Base-by-base conservation (phyloP, 345 rosid species). In the Heritiera fomes region DNA sequence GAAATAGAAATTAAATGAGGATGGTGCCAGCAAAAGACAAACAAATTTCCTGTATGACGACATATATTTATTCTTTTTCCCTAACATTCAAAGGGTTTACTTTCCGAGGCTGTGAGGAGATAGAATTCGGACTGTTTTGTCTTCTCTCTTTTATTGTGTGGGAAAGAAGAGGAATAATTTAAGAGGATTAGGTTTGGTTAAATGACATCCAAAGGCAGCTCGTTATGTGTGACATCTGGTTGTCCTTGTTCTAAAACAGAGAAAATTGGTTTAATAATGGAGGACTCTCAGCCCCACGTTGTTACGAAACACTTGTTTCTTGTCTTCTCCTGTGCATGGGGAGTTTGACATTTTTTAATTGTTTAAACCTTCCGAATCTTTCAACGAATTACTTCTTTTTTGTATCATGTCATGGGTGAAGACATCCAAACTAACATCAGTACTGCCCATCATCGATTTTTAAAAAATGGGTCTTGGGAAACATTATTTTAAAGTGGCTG, bases 331-430 rank as follows among this genome's bases (percentile, higher is more conserved):
- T 77, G 18, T 81, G 82, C 87, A 77, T 77, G 84, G 73, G 87
- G 84, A 78, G 87, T 84, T 84, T 84, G 87, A 87, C 89, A 81
- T 78, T 79, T 77, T 43, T 64, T 0, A 12, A 1, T 70, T 84
- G 61, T 67, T 75, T 68, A 74, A 71, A 20, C 41, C 28, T 9
- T 14, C 45, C 20, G 86, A 86, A 86, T 84, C 87, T 84, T 84
- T 84, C 82, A 75, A 73, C 76, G 74, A 84, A 81, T 82, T 74
- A 41, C 38, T 34, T 34, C 3, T 34, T 34, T 34, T 34, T 34
- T 34, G 2, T 34, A 34, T 34, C 3, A 34, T 32, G 63, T 81
- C 66, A 61, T 30, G 55, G 81, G 84, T 50, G 15, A 73, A 68
- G 81, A 78, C 87, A 76, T 78, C 81, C 81, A 69, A 77, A 76